Conservation (phyloP, 2,329 filamentous ascomycete genomes). For the Lachnellula hyalina region DNA sequence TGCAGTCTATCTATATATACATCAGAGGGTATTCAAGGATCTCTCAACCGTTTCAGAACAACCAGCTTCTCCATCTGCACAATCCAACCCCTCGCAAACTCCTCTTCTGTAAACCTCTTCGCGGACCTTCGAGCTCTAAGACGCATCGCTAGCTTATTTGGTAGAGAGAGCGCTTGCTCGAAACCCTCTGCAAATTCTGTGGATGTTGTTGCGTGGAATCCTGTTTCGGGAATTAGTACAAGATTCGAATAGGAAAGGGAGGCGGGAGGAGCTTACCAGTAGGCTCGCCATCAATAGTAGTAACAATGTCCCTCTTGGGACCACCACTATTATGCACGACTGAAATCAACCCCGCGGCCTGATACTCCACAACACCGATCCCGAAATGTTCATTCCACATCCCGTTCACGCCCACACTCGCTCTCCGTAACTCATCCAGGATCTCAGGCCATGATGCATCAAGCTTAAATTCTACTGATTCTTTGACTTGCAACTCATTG, state of each 20-base stretch:
- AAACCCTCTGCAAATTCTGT: constrained; percentile 78
- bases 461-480: constrained; percentile 79
- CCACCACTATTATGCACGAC: constrained; percentile 93
- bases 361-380: constrained; percentile 96
- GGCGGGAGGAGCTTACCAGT: constrained; percentile 53
- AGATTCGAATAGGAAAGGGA: neutral
- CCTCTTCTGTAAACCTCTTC: constrained; percentile 79
- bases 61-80: constrained; percentile 69
- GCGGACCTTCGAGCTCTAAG: constrained; percentile 71
- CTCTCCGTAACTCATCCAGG: constrained; percentile 68
- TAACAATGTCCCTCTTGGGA: constrained; percentile 88
- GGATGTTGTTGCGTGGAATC: constrained; percentile 77
- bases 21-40: constrained; percentile 1
- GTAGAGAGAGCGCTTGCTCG: constrained; percentile 66
- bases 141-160: constrained; percentile 70
- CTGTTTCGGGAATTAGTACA: constrained; percentile 36
- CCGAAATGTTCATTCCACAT: constrained; percentile 99
- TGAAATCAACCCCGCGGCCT: constrained; percentile 86
- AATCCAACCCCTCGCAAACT: constrained; percentile 77
- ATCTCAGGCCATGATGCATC: constrained; percentile 89
- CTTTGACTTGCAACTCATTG: constrained; percentile 79
- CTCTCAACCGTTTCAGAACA: constrained; percentile 9
- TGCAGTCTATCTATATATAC: neutral
- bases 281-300: constrained; percentile 68
- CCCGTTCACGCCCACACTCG: constrained; percentile 85